Conservation (phyloP, 352 stramenopile genomes). For the Phytopythium cucurbitacearum region DNA sequence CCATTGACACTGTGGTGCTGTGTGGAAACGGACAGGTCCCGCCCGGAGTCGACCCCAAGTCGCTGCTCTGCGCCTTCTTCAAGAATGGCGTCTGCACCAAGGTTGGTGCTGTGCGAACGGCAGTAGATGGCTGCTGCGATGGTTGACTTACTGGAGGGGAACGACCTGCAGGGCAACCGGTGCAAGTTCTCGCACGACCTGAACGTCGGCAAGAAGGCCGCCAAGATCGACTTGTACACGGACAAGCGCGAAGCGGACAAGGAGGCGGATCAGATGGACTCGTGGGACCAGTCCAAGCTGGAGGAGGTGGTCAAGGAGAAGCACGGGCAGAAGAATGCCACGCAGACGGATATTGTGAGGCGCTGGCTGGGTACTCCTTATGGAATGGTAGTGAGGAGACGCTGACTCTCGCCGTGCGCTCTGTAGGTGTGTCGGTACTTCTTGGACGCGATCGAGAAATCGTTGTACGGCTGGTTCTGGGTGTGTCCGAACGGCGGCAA, state of each 20-base stretch:
- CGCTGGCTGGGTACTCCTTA: neutral
- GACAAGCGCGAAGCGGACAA: conserved; percentile 72
- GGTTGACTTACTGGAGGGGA: neutral
- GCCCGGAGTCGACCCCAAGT: conserved; percentile 86
- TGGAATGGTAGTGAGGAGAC: neutral
- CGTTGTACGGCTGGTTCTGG: conserved; percentile 90
- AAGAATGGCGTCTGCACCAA: conserved; percentile 87
- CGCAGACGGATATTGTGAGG: conserved; percentile 81
- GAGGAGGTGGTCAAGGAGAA: conserved; percentile 84
- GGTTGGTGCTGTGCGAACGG: conserved; percentile 15
- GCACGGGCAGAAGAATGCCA: conserved; percentile 76
- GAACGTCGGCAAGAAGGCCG: conserved; percentile 81
- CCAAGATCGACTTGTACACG: conserved; percentile 90
- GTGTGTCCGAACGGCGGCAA: conserved; percentile 83
- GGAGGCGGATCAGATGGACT: conserved; percentile 73
- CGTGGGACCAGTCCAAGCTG: conserved; percentile 87
- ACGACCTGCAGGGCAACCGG: conserved; percentile 48
- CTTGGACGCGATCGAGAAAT: conserved; percentile 89
- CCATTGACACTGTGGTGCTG: too few species aligned
- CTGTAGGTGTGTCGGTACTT: conserved; percentile 81
- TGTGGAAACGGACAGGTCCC: conserved; percentile 45
- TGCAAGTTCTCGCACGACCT: conserved; percentile 91
- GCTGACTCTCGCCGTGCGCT: neutral
- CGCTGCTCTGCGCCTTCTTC: conserved; percentile 87
- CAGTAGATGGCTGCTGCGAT: neutral